Evolutionary conservation across 2,329 filamentous ascomycete species (phyloP), one percentile per base, ranked within the genome.

Genomic region (Fonsecaea erecta): DNA sequence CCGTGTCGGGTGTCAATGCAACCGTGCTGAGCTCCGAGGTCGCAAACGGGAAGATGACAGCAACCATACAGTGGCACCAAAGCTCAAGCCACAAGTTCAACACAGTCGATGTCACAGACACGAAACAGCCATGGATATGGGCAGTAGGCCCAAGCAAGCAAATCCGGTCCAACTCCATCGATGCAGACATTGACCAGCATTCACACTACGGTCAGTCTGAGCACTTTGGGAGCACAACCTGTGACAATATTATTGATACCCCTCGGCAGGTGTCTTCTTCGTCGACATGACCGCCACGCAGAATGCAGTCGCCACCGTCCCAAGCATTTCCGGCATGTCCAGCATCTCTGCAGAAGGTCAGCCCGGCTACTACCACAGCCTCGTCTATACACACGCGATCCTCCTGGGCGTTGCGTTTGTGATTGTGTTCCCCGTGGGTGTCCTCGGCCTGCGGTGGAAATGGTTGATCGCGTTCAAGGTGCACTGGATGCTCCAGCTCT

Each of bases 401-500:
- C 68, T 76, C 52, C 76, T 76, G 71, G 71, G 68, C 46, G 32
- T 74, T 21, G 74, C 74, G 0, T 76, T 77, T 66, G 64, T 76
- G 8, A 62, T 75, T 37, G 63, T 75, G 32, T 75, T 75, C 52
- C 75, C 75, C 2, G 37, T 74, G 3, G 75, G 75, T 11, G 71
- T 73, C 2, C 54, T 76, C n/a, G 60, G 75, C 2, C 74, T 79
- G 1, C 68, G 79, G 51, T 71, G 73, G 55, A 68, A 79, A 51
- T 71, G 73, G 54, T 75, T 75, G 60, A 77, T 46, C 16, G 48
- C 65, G 6, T 64, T 79, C n/a, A 73, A 72, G 40, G 71, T 77
- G 16, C 81, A 83, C 67, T 73, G 78, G 21, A 71, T 75, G 0
- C 70, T 77, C 7, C 78, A 79, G 32, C 67, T 74, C 0, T 26